Percentiles rank a stretch among this genome's conserved stretches.
phyloP scores from a whole-genome alignment of 768 basidiomycete species.

The Coprinopsis sp. region DNA sequence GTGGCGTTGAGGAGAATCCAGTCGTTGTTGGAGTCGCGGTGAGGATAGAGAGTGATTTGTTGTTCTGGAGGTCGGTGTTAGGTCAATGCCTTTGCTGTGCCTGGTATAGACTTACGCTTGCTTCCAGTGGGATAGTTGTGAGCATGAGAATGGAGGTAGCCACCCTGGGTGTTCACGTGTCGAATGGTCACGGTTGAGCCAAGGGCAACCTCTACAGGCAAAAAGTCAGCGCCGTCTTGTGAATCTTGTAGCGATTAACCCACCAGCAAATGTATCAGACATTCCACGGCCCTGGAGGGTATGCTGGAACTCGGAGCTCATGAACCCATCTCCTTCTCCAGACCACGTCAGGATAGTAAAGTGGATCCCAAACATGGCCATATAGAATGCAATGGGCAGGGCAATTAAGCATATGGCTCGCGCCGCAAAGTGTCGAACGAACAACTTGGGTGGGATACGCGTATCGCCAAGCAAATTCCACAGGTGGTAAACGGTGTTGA shows the following conservation, averaged over 20 bases:
- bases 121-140: constrained; percentile 90
- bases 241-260: constrained; percentile 14
- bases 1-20: constrained; percentile 86
- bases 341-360: constrained; percentile 84
- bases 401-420: constrained; percentile 86
- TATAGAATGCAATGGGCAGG: constrained; percentile 85
- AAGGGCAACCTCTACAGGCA: constrained; percentile 64
- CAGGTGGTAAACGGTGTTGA: constrained; percentile 78
- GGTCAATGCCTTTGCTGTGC: constrained; percentile 1
- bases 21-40: constrained; percentile 93
- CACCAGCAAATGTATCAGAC: constrained; percentile 89
- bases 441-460: constrained; percentile 68
- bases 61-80: constrained; percentile 58
- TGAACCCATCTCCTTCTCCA: constrained; percentile 97
- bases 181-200: constrained; percentile 82
- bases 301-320: constrained; percentile 99
- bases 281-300: constrained; percentile 86
- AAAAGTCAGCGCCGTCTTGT: not conserved
- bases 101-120: constrained; percentile 52
- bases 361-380: constrained; percentile 95
- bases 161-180: constrained; percentile 95
- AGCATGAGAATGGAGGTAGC: constrained; percentile 94
- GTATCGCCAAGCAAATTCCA: constrained; percentile 90
- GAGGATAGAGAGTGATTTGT: constrained; percentile 98
- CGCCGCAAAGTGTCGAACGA: constrained; percentile 82